phyloP scores from a whole-genome alignment of 2,329 filamentous ascomycete species.

The Colletotrichum sp. region DNA sequence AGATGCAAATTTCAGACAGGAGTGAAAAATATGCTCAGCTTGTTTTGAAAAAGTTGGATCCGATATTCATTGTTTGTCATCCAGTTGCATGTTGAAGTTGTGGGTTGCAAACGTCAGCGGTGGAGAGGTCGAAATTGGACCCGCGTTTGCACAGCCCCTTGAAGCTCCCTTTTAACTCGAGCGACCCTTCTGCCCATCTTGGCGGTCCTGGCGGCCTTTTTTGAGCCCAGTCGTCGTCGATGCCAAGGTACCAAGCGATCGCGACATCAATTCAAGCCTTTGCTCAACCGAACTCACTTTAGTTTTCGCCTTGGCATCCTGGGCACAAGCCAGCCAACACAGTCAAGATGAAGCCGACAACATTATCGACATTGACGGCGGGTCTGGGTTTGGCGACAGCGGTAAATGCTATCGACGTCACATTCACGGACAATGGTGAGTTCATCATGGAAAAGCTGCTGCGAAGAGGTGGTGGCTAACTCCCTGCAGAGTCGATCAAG shows the following conservation, averaged over 20 bases:
- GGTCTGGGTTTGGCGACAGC: not conserved
- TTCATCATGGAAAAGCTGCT: not conserved
- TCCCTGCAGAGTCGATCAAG: constrained; percentile 35
- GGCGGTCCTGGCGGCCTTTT: not conserved
- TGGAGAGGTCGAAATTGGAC: constrained; percentile 20
- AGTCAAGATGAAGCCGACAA: constrained; percentile 1
- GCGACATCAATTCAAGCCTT: not conserved
- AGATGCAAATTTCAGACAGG: not conserved
- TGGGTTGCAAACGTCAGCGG: constrained; percentile 19
- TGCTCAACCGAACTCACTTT: not conserved
- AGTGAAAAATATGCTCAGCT: not conserved
- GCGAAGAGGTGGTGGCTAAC: not conserved
- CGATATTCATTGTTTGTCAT: not conserved
- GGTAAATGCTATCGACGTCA: not conserved
- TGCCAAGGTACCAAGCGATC: not conserved
- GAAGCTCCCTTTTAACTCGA: not conserved
- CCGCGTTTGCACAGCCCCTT: constrained; percentile 7
- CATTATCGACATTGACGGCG: not conserved
- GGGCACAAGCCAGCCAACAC: not conserved
- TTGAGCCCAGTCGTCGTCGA: not conserved
- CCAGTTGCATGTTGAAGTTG: not conserved
- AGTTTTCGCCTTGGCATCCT: not conserved
- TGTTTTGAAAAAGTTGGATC: not conserved
- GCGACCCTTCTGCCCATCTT: not conserved
- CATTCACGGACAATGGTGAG: constrained; percentile 5